Evolutionary conservation across 345 rosid species (phyloP), one percentile per base, ranked within the genome.

Genomic region (Eucalyptus erythrocorys): DNA sequence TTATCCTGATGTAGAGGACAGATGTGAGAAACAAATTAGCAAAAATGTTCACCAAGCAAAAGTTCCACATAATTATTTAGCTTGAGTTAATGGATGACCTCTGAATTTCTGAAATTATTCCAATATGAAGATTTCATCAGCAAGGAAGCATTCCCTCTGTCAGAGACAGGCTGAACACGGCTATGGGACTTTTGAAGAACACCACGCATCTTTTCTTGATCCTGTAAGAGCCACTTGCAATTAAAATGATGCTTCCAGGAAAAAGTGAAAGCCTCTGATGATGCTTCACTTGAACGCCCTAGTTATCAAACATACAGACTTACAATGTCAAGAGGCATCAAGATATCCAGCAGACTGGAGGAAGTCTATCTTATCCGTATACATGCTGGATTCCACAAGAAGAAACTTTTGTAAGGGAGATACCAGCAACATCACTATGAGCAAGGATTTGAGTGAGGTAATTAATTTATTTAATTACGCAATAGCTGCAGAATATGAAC

Each of bases 171-270:
- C 76, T 88, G 89, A 86, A 88, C 82, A 61, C 82, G 55, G 61
- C 82, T 68, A 82, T 48, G 87, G 88, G 89, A 90, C 89, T 86
- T 88, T 80, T 42, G 89, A 91, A 90, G 88, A 51, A 89, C 87
- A 88, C 90, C 88, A 79, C 87, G 90, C 91, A 91, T 91, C 90
- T 89, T 92, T 91, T 79, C 89, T 87, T 88, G 89, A 90, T 87
- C 92, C 92, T 91, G 79, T 61, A 64, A 79, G 91, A n/a, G 85
- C 87, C 88, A 37, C 84, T 79, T 76, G 68, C 30, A 86, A 90
- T 49, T 55, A 37, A 76, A 76, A 76, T 40, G 47, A 76, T 76
- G 84, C 47, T 76, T 40, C 84, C 84, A 40, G 84, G 84, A 40
- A 76, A 76, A 21, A 10, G 3, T 76, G 47, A 76, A 76, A 76